These are phyloP conservation scores for Debaryomyces coudertii DNA, from an alignment of 1,139 yeast species.

Conservation along the genomic window DNA sequence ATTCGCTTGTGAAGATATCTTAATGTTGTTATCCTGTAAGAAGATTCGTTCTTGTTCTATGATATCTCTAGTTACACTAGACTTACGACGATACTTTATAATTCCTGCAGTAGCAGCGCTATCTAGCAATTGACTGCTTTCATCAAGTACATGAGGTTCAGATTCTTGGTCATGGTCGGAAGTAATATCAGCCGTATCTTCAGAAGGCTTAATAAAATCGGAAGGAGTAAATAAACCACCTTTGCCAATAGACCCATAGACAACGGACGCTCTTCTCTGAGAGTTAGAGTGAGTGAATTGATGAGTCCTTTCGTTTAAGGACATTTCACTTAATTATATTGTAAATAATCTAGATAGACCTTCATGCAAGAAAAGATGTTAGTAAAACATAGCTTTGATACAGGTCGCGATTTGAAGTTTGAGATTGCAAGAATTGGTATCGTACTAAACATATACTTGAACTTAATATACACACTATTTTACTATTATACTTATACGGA, in stretches of 20 bases:
- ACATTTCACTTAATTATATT: constrained; percentile 11
- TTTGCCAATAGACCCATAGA: constrained; percentile 56
- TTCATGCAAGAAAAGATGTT: neutral
- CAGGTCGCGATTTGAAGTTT: neutral
- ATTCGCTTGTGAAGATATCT: constrained; percentile 13
- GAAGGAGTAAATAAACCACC: constrained; percentile 56
- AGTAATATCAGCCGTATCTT: constrained; percentile 14
- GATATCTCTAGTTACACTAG: constrained; percentile 32
- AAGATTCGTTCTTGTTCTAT: constrained; percentile 42
- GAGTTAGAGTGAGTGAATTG: constrained; percentile 52
- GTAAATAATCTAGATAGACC: neutral
- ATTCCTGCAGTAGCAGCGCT: neutral
- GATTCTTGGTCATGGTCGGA: constrained; percentile 3
- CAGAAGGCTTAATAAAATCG: constrained; percentile 40
- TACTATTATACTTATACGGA: constrained; percentile 1
- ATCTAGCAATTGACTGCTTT: constrained; percentile 11
- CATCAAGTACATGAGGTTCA: neutral
- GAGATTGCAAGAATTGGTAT: neutral
- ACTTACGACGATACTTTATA: constrained; percentile 22
- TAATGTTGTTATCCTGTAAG: constrained; percentile 33
- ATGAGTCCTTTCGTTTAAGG: constrained; percentile 28
- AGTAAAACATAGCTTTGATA: neutral
- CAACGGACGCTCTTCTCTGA: constrained; percentile 55
- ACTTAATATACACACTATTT: constrained; percentile 8
- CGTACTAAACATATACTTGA: neutral